Percentiles rank a stretch among this genome's conserved stretches.
Evolutionary conservation across 2,329 filamentous ascomycete genomes (phyloP).

Genomic region (Hansfordia pulvinata): DNA sequence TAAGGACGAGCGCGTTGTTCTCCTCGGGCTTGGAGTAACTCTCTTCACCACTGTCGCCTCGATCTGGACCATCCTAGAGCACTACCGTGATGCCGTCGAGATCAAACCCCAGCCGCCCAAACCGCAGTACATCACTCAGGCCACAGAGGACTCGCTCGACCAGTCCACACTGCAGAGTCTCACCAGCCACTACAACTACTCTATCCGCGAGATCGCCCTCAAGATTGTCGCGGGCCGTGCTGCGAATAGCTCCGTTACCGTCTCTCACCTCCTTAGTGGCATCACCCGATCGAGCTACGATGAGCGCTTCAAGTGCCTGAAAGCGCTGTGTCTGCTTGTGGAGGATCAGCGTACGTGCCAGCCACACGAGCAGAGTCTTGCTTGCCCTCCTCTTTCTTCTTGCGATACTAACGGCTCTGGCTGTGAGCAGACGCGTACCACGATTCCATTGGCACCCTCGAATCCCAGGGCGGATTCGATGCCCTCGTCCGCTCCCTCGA

Average conservation of each 20-base stretch:
- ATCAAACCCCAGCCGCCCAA: constrained; percentile 52
- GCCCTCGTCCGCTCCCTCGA: constrained; percentile 49
- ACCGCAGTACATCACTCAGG: constrained; percentile 61
- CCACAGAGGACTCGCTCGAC: constrained; percentile 59
- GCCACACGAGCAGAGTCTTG: too few species aligned
- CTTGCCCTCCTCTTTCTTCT: constrained; percentile 9
- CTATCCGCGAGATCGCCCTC: constrained; percentile 55
- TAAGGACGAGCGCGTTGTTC: constrained; percentile 38
- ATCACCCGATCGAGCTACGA: constrained; percentile 47
- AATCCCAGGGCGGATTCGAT: constrained; percentile 35
- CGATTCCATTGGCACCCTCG: constrained; percentile 30
- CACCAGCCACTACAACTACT: constrained; percentile 56
- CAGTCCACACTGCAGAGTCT: constrained; percentile 54
- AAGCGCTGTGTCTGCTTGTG: constrained; percentile 41
- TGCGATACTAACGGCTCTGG: constrained; percentile 16
- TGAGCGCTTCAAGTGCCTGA: constrained; percentile 40
- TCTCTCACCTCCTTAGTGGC: constrained; percentile 38
- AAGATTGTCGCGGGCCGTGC: constrained; percentile 42
- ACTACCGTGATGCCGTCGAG: constrained; percentile 50
- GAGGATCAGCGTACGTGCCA: too few species aligned
- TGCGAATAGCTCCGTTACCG: constrained; percentile 41
- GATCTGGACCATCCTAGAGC: constrained; percentile 43
- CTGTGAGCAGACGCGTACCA: constrained; percentile 13
- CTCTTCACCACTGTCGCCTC: constrained; percentile 42
- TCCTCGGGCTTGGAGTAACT: constrained; percentile 40